A percentile compares a stretch with the other conserved stretches of the same genome.
phyloP scores from a whole-genome alignment of 495 filamentous ascomycete species.

The Aspergillus campestris region DNA sequence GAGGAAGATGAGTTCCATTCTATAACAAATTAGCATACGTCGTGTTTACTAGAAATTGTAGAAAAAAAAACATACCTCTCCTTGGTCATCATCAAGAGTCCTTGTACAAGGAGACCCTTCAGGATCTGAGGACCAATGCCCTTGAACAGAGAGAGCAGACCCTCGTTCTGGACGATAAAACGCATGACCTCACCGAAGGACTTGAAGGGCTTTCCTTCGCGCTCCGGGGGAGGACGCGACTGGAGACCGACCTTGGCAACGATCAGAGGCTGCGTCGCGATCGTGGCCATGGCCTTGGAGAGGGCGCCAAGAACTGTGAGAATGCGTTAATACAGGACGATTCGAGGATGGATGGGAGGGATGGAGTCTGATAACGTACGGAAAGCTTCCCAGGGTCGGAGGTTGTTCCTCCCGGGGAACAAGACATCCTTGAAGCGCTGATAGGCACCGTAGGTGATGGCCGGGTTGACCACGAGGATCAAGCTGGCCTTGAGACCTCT shows the following conservation, averaged over 20 bases:
- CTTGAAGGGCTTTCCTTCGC: slow-evolving; percentile 89
- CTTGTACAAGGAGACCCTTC: slow-evolving; percentile 91
- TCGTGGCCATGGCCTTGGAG: slow-evolving; percentile 88
- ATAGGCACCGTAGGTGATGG: slow-evolving; percentile 97
- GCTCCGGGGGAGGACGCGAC: slow-evolving; percentile 75
- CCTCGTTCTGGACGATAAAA: slow-evolving; percentile 86
- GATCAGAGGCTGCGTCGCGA: slow-evolving; percentile 90
- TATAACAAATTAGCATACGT: slow-evolving; percentile 30
- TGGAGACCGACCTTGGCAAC: slow-evolving; percentile 97
- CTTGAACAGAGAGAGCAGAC: slow-evolving; percentile 77
- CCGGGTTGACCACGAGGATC: slow-evolving; percentile 92
- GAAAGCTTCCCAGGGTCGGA: slow-evolving; percentile 87
- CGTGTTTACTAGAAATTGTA: background rate
- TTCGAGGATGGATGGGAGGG: no score
- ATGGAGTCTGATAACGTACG: slow-evolving; percentile 46
- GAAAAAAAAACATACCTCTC: slow-evolving; percentile 59
- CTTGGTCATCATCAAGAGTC: slow-evolving; percentile 98
- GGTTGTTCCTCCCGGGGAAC: slow-evolving; percentile 66
- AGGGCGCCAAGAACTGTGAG: slow-evolving; percentile 74
- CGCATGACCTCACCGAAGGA: slow-evolving; percentile 91
- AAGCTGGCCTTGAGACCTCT: slow-evolving; percentile 92
- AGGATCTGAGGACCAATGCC: slow-evolving; percentile 90
- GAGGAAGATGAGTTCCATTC: slow-evolving; percentile 86
- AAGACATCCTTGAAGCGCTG: slow-evolving; percentile 75
- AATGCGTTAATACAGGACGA: no score